Conservation (phyloP, 2,329 filamentous ascomycete genomes). For the Emericellopsis atlantica region DNA sequence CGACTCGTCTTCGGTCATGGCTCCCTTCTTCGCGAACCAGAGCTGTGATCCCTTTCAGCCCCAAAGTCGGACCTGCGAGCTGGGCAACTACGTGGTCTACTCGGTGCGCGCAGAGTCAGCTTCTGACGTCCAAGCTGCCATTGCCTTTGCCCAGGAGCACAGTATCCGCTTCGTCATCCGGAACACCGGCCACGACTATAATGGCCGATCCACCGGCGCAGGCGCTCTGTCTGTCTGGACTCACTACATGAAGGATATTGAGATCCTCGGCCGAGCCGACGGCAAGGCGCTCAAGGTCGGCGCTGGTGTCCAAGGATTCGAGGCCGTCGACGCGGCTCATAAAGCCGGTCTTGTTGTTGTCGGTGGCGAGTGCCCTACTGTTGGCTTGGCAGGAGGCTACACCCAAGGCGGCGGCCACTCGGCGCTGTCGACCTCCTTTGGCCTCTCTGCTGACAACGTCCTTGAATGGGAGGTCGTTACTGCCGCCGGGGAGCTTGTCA, state of each 20-base stretch:
- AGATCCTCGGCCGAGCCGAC: slow-evolving; percentile 26
- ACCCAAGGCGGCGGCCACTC: slow-evolving; percentile 48
- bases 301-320: slow-evolving; percentile 36
- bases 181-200: slow-evolving; percentile 17
- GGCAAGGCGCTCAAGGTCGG: slow-evolving; percentile 33
- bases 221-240: slow-evolving; percentile 26
- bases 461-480: slow-evolving; percentile 45
- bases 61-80: slow-evolving; percentile 21
- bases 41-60: slow-evolving; percentile 19
- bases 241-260: slow-evolving; percentile 24
- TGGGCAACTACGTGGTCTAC: slow-evolving; percentile 26
- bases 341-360: slow-evolving; percentile 33
- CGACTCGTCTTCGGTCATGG: slow-evolving; percentile 9
- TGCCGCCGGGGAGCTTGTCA: slow-evolving; percentile 30
- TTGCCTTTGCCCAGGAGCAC: slow-evolving; percentile 18
- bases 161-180: slow-evolving; percentile 28
- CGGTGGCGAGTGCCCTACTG: slow-evolving; percentile 39
- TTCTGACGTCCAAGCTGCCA: slow-evolving; percentile 15
- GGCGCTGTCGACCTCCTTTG: slow-evolving; percentile 37
- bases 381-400: slow-evolving; percentile 47
- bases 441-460: slow-evolving; percentile 46
- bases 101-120: slow-evolving; percentile 28
- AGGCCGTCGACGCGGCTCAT: slow-evolving; percentile 30
- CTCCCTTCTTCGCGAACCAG: slow-evolving; percentile 15
- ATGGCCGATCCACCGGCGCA: slow-evolving; percentile 22